A percentile compares a stretch with the other conserved stretches of the same genome.
Evolutionary conservation across 2,329 filamentous ascomycete genomes (phyloP).

Genomic region (Ophiocordyceps unilateralis): DNA sequence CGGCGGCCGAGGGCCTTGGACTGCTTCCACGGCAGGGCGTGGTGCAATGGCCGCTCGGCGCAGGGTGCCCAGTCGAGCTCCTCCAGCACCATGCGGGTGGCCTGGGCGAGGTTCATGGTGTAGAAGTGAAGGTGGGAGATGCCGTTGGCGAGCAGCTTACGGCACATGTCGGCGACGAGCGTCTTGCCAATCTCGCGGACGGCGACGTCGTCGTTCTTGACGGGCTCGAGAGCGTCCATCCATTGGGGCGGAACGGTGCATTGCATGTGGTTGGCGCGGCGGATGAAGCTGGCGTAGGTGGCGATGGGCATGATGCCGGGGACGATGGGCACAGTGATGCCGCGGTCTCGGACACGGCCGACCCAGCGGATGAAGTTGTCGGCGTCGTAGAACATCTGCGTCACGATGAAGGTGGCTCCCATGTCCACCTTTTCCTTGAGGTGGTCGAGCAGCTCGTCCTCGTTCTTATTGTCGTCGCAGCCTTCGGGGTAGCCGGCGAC

Average conservation of each 20-base stretch:
- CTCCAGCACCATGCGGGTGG: slow-evolving; percentile 85
- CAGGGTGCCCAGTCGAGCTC: slow-evolving; percentile 72
- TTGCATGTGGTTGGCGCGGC: slow-evolving; percentile 81
- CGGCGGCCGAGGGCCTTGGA: slow-evolving; percentile 78
- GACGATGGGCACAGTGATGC: slow-evolving; percentile 69
- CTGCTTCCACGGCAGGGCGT: slow-evolving; percentile 89
- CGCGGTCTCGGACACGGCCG: slow-evolving; percentile 64
- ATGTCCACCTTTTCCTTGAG: slow-evolving; percentile 95
- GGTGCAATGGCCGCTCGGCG: slow-evolving; percentile 60
- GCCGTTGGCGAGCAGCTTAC: slow-evolving; percentile 64
- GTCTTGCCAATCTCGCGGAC: slow-evolving; percentile 80
- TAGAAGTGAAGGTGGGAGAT: slow-evolving; percentile 92
- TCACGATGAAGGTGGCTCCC: slow-evolving; percentile 85
- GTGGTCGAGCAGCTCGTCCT: slow-evolving; percentile 72
- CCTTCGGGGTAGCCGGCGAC: slow-evolving; percentile 95
- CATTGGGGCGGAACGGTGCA: slow-evolving; percentile 68
- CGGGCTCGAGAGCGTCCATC: slow-evolving; percentile 67
- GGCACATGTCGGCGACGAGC: slow-evolving; percentile 79
- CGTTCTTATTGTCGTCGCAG: slow-evolving; percentile 79
- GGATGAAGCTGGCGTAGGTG: slow-evolving; percentile 83
- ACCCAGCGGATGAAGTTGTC: slow-evolving; percentile 93
- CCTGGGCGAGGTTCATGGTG: slow-evolving; percentile 95
- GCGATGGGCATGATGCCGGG: slow-evolving; percentile 81
- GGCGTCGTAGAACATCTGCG: slow-evolving; percentile 98
- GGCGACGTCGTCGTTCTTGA: slow-evolving; percentile 92